Conservation (phyloP, 768 basidiomycete genomes). For the Baorangia bicolor region DNA sequence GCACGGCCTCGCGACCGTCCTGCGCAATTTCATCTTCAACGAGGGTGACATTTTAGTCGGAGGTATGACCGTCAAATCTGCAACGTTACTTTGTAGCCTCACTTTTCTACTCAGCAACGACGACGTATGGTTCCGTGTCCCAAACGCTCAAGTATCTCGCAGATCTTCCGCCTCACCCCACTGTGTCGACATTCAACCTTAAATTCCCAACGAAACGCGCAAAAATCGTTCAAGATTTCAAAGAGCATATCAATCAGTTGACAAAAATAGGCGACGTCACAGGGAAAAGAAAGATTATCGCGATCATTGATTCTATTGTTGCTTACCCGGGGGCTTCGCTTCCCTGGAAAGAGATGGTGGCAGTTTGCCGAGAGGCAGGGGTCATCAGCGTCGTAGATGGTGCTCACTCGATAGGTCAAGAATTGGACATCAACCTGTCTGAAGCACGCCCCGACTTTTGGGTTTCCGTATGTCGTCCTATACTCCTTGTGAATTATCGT, state of each 20-base stretch:
- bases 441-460: not conserved
- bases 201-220: conserved; percentile 57
- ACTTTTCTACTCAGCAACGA: conserved; percentile 40
- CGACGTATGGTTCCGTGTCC: conserved; percentile 56
- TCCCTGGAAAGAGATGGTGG: conserved; percentile 72
- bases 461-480: conserved; percentile 49
- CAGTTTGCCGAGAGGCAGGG: conserved; percentile 60
- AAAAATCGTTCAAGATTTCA: conserved; percentile 52
- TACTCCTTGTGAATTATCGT: not conserved
- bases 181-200: conserved; percentile 47
- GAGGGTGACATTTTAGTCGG: conserved; percentile 63
- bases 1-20: conserved; percentile 54
- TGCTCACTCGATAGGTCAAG: conserved; percentile 58
- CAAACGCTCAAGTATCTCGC: conserved; percentile 51
- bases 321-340: conserved; percentile 59
- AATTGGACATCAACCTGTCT: not conserved
- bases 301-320: conserved; percentile 66
- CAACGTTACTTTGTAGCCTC: not conserved
- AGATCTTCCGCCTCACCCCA: conserved; percentile 57
- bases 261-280: conserved; percentile 19
- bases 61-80: conserved; percentile 22
- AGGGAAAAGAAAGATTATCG: conserved; percentile 51
- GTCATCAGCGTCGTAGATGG: conserved; percentile 74
- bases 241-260: conserved; percentile 35
- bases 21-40: conserved; percentile 54